Evolutionary conservation across 2,329 filamentous ascomycete species (phyloP), one percentile per base, ranked within the genome.

Genomic region (Aureobasidium mangrovei): DNA sequence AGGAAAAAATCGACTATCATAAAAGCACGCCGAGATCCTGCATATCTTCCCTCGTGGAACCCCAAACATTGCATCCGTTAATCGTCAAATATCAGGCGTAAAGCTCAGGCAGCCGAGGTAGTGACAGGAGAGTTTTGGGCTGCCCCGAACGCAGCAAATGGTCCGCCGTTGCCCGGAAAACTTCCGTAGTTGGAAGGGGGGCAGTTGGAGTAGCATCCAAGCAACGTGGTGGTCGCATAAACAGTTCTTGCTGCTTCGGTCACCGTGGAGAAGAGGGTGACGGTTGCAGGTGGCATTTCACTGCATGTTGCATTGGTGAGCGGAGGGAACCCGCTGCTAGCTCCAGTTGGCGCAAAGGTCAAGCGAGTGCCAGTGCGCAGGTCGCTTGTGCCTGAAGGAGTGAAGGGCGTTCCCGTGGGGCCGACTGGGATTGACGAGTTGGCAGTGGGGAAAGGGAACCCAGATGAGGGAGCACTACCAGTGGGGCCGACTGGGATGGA

Each of bases 131-230:
- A 31, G 2, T 38, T 44, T 3, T 31, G 29, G 12, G 26, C 28
- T 4, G 18, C 18, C 38, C 27, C 33, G 47, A 49, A 49, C 6
- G 38, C 47, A 12, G 28, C 31, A 10, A 53, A 53, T 1, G 49
- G 42, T 38, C 53, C 53, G 41, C 8, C 26, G 4, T 43, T 26
- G 26, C 41, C 41, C 18, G 18, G 18, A 35, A 46, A 54, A 5
- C 46, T 53, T 5, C 55, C 58, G 28, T 31, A 29, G 31, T 32
- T 55, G 12, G 32, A 18, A 7, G 56, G 57, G 31, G 53, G 41
- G 32, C 60, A 62, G 3, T 54, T 51, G 5, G 38, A 48, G 29
- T 49, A 58, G 49, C 60, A 62, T 36, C 59, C 59, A 28, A 47
- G 31, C 33, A 47, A 28, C 2, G 53, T 54, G 2, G 43, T 54